Conservation (phyloP, 495 filamentous ascomycete genomes). For the Cryomyces minteri region DNA sequence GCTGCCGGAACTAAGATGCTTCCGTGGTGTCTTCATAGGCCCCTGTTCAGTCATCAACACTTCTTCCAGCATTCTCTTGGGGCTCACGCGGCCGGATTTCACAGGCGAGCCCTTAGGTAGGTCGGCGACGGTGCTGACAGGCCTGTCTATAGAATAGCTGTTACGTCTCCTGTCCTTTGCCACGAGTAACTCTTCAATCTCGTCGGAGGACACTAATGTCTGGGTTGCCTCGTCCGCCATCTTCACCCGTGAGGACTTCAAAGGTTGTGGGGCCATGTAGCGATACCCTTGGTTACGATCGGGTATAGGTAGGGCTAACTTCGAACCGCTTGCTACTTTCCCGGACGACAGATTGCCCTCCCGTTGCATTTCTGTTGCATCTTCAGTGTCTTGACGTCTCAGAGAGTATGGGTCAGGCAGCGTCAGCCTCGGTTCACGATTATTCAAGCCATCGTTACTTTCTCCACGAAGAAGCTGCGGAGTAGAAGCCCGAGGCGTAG, state of each 20-base stretch:
- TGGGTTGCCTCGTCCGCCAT: constrained; percentile 19
- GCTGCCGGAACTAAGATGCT: constrained; percentile 33
- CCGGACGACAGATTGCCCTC: too few relatives aligned
- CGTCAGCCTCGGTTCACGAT: too few relatives aligned
- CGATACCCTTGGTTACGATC: too few relatives aligned
- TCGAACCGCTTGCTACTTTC: too few relatives aligned
- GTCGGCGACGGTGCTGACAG: background rate
- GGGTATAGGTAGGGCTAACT: too few relatives aligned
- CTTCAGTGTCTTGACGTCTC: too few relatives aligned
- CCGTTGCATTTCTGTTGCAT: too few relatives aligned
- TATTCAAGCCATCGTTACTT: too few relatives aligned
- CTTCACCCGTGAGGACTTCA: background rate
- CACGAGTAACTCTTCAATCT: constrained; percentile 19
- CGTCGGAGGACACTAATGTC: constrained; percentile 17
- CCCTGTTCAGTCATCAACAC: background rate
- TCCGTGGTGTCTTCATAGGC: background rate
- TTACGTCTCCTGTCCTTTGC: constrained; percentile 4
- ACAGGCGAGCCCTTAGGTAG: background rate
- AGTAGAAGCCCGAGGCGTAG: too few relatives aligned
- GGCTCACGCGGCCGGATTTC: background rate
- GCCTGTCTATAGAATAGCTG: background rate
- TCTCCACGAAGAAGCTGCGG: too few relatives aligned
- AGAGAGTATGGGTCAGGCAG: too few relatives aligned
- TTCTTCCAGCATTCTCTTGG: background rate
- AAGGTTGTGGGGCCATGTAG: too few relatives aligned